These are phyloP conservation scores for Knufia petricola DNA, from an alignment of 2,329 filamentous ascomycete genomes.

Conservation along the genomic window DNA sequence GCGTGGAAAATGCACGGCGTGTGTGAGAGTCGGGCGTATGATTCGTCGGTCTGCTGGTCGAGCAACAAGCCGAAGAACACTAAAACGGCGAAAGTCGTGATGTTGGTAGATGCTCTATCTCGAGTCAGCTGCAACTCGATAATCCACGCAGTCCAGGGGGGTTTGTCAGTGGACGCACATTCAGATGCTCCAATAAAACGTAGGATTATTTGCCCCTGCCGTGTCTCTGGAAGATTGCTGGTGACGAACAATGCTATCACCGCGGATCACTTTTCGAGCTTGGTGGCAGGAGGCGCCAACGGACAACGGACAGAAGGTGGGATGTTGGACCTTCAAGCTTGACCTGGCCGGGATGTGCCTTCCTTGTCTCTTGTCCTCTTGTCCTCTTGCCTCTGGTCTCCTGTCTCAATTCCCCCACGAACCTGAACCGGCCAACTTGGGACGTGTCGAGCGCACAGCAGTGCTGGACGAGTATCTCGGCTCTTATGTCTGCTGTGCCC, in stretches of 20 bases:
- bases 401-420: not conserved
- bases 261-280: not conserved
- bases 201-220: not conserved
- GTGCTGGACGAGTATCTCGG: too few species aligned
- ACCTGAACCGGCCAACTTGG: too few species aligned
- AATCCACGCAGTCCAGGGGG: not conserved
- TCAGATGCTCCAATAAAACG: not conserved
- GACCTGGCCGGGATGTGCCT: not conserved
- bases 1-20: slow-evolving; percentile 1
- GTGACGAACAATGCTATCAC: not conserved
- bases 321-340: too few species aligned
- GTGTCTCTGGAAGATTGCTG: not conserved
- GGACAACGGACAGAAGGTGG: not conserved
- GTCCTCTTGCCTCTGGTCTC: too few species aligned
- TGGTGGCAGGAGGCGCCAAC: not conserved
- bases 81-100: not conserved
- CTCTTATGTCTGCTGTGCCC: too few species aligned
- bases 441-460: not conserved
- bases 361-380: not conserved
- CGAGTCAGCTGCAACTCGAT: not conserved
- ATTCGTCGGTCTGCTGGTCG: not conserved
- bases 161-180: not conserved
- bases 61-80: not conserved
- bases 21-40: not conserved
- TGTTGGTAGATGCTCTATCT: not conserved